Conservation (phyloP, 116 monocot species). For the Papilionanthe hybrid region DNA sequence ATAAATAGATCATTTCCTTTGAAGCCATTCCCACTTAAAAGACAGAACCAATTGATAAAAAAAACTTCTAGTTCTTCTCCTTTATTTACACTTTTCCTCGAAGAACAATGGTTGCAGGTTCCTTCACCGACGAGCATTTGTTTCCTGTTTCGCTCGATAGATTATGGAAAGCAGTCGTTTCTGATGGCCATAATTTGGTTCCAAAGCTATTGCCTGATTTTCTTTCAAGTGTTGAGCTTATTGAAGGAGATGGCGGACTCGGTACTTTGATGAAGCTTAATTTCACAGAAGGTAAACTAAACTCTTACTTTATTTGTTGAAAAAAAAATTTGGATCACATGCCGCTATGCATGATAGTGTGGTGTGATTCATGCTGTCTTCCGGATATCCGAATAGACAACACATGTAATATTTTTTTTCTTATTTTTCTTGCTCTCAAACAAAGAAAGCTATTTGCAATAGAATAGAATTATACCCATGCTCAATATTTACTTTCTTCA, state of each 20-base stretch:
- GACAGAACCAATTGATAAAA: too few relatives aligned
- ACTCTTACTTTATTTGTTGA: too few relatives aligned
- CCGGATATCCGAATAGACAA: too few relatives aligned
- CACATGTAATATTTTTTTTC: too few relatives aligned
- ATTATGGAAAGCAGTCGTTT: constrained; percentile 16
- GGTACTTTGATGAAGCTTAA: constrained; percentile 7
- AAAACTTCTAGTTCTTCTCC: not conserved
- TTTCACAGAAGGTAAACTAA: not conserved
- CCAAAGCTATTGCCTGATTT: constrained; percentile 12
- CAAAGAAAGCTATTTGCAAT: too few relatives aligned
- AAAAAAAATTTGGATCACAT: too few relatives aligned
- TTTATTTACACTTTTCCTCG: not conserved
- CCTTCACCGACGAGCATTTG: constrained; percentile 3
- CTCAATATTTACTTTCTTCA: too few relatives aligned
- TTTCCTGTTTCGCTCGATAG: not conserved
- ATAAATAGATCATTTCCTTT: not conserved
- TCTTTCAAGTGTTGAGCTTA: constrained; percentile 10
- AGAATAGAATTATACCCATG: too few relatives aligned
- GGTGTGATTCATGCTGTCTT: too few relatives aligned
- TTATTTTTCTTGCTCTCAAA: not conserved
- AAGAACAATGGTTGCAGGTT: constrained; percentile 2
- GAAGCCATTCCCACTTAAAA: not conserved
- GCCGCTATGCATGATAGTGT: too few relatives aligned
- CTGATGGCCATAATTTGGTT: constrained; percentile 6
- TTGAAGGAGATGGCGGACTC: constrained; percentile 23